Base-by-base conservation (phyloP, 805 yeast genomes). In the Scheffersomyces ergatensis region DNA sequence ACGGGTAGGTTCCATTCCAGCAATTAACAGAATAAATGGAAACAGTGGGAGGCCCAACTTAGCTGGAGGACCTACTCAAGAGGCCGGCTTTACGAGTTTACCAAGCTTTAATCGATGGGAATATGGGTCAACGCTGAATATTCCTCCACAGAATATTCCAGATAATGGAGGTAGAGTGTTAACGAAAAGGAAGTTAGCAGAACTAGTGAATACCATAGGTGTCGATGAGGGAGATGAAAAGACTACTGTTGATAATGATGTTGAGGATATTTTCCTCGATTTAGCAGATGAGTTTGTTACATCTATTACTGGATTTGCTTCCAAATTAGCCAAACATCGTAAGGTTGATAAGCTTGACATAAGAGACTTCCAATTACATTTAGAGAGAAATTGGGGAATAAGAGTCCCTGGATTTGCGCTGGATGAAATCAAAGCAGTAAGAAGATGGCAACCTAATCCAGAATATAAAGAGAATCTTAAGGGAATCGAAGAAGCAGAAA, bases 261-360 rank as follows among this genome's bases (percentile, higher is more conserved):
- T 89, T 17, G 97, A 90, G 61, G 98, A 92, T 50, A 67, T 93
- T 33, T 66, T 93, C 24, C 70, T 93, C 32, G 99, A 93, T 61
- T 68, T 93, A 36, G 97, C 99, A 0, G 99, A 93, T 62, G 98
- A 93, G 57, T 93, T 93, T 58, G 93, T 93, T 12, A 77, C 87
- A 5, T 82, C 85, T 36, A 96, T 95, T 2, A 88, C 97, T 0
- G 75, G 88, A 4, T 93, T 93, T 67, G 96, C 97, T 1, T 90
- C 98, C 58, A 78, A 93, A 39, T 72, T 93, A 48, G 98, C 99
- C 19, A 93, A 93, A 61, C 97, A 92, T 57, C 77, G 99, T 50
- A 89, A 88, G 56, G 78, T 88, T 8, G 96, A 92, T 45, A 77
- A 83, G 26, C 69, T 93, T 23, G 98, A 92, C 51, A 87, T 85